Evolutionary conservation across 2,329 filamentous ascomycete species (phyloP), one percentile per base, ranked within the genome.

Genomic region (Pseudogymnoascus sp.): DNA sequence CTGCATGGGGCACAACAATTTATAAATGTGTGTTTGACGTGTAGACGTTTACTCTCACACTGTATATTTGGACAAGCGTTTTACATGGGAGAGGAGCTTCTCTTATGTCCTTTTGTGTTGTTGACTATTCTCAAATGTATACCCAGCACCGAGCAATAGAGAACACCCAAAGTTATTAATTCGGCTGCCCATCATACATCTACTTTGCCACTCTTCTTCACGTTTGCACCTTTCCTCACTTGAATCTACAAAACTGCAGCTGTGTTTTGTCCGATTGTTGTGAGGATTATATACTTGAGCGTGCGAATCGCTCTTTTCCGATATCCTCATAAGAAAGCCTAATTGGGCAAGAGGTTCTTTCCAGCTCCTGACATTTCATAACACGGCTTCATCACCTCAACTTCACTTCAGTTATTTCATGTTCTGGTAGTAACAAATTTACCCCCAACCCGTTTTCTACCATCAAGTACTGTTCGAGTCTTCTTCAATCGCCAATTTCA

Each of bases 321-420:
- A 57, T 16, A 54, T 36, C 14, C n/a, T 57, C 47, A 21, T 34
- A 57, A 18, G 26, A 34, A n/a, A 54, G 26, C 51, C 51, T 21
- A 57, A 57, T 57, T 36, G 16, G 51, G 51, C 51, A 57, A 57
- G 51, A 57, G 51, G n/a, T 57, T 29, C 29, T 36, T 36, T 34
- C 29, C 51, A 36, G 29, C n/a, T 57, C 29, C n/a, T 57, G 29
- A 18, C 29, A 57, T 57, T 57, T 21, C 29, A 57, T 34, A 36
- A 36, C 51, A 57, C 10, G 14, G 2, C 51, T 34, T 57, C 29
- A 34, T 2, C 51, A 21, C 16, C n/a, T 36, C 5, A 34, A 21
- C n/a, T 4, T 21, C 4, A 54, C 47, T 54, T 31, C 26, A 54
- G 23, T 54, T 54, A 16, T 54, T 54, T 11, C 47, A 54, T n/a